Base-by-base conservation (phyloP, 306 rosid genomes). In the Citrullus amarus region DNA sequence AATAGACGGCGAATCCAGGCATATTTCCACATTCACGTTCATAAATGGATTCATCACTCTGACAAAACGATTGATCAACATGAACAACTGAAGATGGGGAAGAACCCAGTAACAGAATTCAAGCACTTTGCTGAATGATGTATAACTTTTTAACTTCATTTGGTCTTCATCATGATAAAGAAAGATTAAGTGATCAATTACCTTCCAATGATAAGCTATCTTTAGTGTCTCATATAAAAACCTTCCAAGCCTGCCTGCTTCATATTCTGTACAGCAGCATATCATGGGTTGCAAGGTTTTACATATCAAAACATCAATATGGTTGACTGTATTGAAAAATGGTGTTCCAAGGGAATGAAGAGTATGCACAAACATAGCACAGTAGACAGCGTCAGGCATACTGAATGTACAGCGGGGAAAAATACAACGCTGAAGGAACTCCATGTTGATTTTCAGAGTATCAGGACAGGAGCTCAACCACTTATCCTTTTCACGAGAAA, bases 391-490 rank as follows among this genome's bases (percentile, higher is more conserved):
- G 83, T 95, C 99, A 32, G 99, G 93, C 97, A 92, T 95, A 74
- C 99, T 95, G 93, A 95, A 95, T 79, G 99, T 92, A 81, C 99
- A 95, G 77, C 99, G 99, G 48, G 99, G 99, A 71, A 95, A 95
- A 75, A 95, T 92, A 83, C 99, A 95, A 54, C 97, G 97, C 87
- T 95, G 99, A 88, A 95, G 99, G 84, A 95, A 95, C 83, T 95
- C 99, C 97, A 92, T 92, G 83, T 95, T 95, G 86, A 95, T 95
- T 91, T 95, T 95, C 43, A 91, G 82, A 77, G 97, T 92, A 85
- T 95, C 99, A 80, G 92, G 99, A 84, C 99, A 95, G 55, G 93
- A 92, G 87, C 97, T 92, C 83, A 91, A 87, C 99, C 99, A 95
- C 71, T 85, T 92, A 85, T 95, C 97, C 81, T 95, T 95, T 81